Percentiles rank a stretch among this genome's conserved stretches.
Evolutionary conservation across 2,329 filamentous ascomycete genomes (phyloP).

Genomic region (Colletotrichum gloeosporioides): DNA sequence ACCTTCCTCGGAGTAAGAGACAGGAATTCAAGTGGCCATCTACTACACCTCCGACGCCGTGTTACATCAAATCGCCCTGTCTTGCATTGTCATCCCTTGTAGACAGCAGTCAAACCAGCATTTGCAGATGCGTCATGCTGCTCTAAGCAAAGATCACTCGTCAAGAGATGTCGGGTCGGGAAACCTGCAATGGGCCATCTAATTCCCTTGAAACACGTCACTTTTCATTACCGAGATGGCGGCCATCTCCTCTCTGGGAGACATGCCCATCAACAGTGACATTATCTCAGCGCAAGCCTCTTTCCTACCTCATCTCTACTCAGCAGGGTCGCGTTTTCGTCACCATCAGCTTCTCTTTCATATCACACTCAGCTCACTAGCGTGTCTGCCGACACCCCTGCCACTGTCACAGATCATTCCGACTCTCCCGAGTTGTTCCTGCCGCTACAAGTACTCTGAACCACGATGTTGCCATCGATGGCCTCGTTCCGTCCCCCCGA

Average conservation of each 20-base stretch:
- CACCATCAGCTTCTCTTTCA: neutral
- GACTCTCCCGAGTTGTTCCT: neutral
- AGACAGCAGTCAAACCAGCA: conserved; percentile 5
- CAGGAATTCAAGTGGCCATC: neutral
- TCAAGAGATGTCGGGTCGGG: neutral
- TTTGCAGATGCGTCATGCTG: neutral
- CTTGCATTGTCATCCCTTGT: neutral
- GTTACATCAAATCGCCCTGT: neutral
- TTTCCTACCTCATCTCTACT: neutral
- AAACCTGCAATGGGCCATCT: neutral
- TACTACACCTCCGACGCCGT: neutral
- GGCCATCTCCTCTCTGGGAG: neutral
- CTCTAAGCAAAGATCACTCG: neutral
- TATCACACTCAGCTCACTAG: neutral
- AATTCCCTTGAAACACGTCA: neutral
- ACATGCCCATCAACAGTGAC: neutral
- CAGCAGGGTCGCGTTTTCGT: neutral
- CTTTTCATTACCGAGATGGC: neutral
- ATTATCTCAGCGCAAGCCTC: neutral
- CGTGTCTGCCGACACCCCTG: neutral
- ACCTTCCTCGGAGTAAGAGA: neutral
- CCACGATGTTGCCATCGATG: neutral
- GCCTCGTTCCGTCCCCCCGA: neutral
- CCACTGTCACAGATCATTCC: neutral
- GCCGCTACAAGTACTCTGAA: neutral